Evolutionary conservation across 805 yeast species (phyloP).

Genomic region (Candida chauliodis): DNA sequence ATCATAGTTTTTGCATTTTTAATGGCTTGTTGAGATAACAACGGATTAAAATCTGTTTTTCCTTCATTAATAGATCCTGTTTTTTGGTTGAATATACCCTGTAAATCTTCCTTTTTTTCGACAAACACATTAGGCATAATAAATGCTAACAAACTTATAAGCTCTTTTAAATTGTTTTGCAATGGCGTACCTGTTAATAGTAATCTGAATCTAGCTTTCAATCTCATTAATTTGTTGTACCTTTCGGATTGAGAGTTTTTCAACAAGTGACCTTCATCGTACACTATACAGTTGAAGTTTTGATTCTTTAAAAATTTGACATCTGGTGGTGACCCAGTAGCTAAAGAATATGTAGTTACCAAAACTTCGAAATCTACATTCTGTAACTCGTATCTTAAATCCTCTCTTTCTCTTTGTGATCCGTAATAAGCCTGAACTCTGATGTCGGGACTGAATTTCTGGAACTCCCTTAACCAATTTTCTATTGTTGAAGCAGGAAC

Average conservation of each 20-base stretch:
- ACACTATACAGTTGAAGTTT: constrained; percentile 82
- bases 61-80: constrained; percentile 40
- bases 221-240: constrained; percentile 78
- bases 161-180: constrained; percentile 87
- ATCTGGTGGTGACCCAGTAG: constrained; percentile 83
- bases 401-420: constrained; percentile 76
- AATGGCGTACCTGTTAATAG: constrained; percentile 95
- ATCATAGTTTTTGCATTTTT: constrained; percentile 94
- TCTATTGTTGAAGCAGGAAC: constrained; percentile 97
- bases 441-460: constrained; percentile 78
- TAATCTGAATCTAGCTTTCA: constrained; percentile 79
- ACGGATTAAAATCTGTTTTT: constrained; percentile 53
- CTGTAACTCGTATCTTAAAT: constrained; percentile 65
- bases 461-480: constrained; percentile 94
- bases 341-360: constrained; percentile 90
- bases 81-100: constrained; percentile 80
- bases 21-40: constrained; percentile 87
- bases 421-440: constrained; percentile 94
- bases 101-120: constrained; percentile 77
- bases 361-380: constrained; percentile 73
- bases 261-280: constrained; percentile 97
- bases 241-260: constrained; percentile 88
- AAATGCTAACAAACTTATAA: constrained; percentile 86
- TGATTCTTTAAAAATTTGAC: constrained; percentile 70
- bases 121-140: constrained; percentile 81